Base-by-base conservation (phyloP, 2,329 filamentous ascomycete species). In the Tolypocladium inflatum region DNA sequence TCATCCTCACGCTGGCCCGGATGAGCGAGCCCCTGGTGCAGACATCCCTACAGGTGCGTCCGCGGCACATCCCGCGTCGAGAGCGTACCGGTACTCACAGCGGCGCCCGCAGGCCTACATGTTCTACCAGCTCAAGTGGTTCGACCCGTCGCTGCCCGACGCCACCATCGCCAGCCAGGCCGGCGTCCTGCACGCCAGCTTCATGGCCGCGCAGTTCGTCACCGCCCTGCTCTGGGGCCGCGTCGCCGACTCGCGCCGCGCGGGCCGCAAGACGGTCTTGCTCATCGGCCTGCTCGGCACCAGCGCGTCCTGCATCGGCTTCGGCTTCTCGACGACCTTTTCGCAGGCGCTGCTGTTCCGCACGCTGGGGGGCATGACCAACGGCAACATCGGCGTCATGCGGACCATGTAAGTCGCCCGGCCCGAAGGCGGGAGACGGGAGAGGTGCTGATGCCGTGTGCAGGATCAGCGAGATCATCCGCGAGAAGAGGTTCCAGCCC, bases 81-180 rank as follows among this genome's bases (percentile, higher is more conserved):
- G 11, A 1, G 37, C 13, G 42, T 45, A 11, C 6, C n/a, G 23
- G 42, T 3, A 21, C n/a, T 41, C 33, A 33, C 54, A n/a, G 54
- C 15, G 19, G 26, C 35, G 15, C 13, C 9, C 4, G 21, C 43
- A 88, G 71, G 82, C 88, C 1, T 95, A 95, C 72, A 85, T 95
- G 78, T 95, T 90, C 73, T 95, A 93, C 71, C 90, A 93, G 70
- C 81, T 96, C n/a, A 85, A 84, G 64, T 94, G 87, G 60, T 94
- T 96, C 65, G 75, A 82, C 59, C 75, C 78, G 0, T 71, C 66
- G 13, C 73, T 83, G 13, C 72, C 82, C 0, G 76, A 80, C 63
- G 79, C 89, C 33, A 84, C 81, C 2, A 91, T 96, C 63, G 84
- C 91, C 0, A 79, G 81, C 26, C 90, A 94, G 69, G 88, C 89